Conservation (phyloP, 306 rosid genomes). For the Fragaria iinumae region DNA sequence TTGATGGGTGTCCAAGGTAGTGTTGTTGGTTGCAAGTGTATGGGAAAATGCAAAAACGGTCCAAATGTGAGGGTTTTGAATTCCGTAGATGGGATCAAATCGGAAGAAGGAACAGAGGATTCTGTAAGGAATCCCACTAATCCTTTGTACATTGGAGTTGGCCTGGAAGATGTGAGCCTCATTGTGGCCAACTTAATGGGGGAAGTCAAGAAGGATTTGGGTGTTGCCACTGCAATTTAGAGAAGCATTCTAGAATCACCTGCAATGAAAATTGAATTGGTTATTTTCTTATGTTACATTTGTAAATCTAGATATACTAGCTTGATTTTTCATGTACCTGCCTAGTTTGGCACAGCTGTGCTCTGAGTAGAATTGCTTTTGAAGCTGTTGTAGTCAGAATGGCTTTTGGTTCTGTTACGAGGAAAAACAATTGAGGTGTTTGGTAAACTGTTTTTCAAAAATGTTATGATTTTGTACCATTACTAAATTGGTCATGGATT, state of each 20-base stretch:
- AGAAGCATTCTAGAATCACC: not conserved
- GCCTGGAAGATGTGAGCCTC: conserved; percentile 65
- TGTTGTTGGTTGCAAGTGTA: conserved; percentile 79
- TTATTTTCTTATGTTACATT: not conserved
- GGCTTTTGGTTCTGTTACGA: too few relatives aligned
- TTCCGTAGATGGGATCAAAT: conserved; percentile 24
- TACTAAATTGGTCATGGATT: too few relatives aligned
- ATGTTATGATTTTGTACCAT: too few relatives aligned
- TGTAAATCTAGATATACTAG: not conserved
- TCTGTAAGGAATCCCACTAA: conserved; percentile 46
- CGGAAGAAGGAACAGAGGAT: conserved; percentile 30
- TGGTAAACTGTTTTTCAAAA: too few relatives aligned
- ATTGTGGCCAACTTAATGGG: conserved; percentile 56
- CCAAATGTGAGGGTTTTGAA: conserved; percentile 76
- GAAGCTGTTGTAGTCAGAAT: too few relatives aligned
- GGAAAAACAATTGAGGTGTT: too few relatives aligned
- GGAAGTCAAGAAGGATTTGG: conserved; percentile 30
- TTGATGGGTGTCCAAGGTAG: conserved; percentile 54
- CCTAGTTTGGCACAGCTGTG: too few relatives aligned
- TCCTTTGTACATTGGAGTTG: conserved; percentile 72
- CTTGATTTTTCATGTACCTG: not conserved
- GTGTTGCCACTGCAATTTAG: conserved; percentile 29
- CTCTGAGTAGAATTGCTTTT: too few relatives aligned
- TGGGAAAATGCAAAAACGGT: conserved; percentile 88
- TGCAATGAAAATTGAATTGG: not conserved